Base-by-base conservation (phyloP, 768 basidiomycete species). In the Panaeolus cyanescens region DNA sequence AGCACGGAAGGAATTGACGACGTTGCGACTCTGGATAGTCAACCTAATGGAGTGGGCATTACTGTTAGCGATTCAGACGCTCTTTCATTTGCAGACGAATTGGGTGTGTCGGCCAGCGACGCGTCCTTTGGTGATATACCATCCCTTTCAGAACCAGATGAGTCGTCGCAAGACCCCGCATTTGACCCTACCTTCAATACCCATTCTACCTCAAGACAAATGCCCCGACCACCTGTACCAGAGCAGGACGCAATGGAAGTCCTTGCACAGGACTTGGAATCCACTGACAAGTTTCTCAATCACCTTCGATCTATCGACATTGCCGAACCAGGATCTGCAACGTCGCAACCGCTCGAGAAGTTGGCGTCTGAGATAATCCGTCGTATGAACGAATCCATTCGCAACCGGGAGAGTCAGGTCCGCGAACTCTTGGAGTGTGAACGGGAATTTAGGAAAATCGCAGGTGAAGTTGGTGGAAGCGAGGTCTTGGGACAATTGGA, bases 1-100 rank as follows among this genome's bases (percentile, higher is more conserved):
- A 92, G 90, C 45, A 90, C 90, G 30, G 91, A 93, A 74, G 91
- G 90, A 36, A 91, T 90, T 59, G 92, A 91, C 69, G 85, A 84
- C 28, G 59, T 60, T 59, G 25, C 62, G 34, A 59, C 39, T 34
- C 66, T 60, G 20, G 70, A 65, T 56, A 67, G 73, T 56, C 64
- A 68, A 22, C 54, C 63, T 17, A 71, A 75, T 60, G 72, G 71
- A 19, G 64, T 73, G 6, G 73, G 76, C 20, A 71, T 75, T 34
- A 64, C 67, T 31, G 68, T 75, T 12, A 68, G 70, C 13, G 76
- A 74, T 40, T 61, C 65, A 31, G 68, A 72, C 54, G 71, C 62
- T 2, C 62, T 77, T 20, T 81, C 80, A 31, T 79, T 85, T 60
- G 79, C 80, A 9, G 79, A 79, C 57, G 80, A 83, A 62, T 63